These are phyloP conservation scores for Auriculariales sp. DNA, from an alignment of 768 basidiomycete genomes.

Conservation along the genomic window DNA sequence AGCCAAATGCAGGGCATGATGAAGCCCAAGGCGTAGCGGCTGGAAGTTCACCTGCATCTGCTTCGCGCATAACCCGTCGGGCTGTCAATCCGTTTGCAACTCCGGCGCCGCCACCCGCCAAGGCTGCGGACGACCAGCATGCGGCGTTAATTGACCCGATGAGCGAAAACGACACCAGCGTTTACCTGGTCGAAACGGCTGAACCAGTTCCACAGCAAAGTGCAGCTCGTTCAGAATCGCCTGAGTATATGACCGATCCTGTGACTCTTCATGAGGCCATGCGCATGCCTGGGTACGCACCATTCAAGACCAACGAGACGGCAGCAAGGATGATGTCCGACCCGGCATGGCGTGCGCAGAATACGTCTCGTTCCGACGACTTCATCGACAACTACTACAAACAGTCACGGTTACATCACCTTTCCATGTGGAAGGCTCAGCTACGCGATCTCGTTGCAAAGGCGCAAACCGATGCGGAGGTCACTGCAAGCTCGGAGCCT, in stretches of 20 bases:
- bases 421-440: conserved; percentile 88
- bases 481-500: conserved; percentile 10
- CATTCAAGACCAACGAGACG: conserved; percentile 48
- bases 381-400: conserved; percentile 73
- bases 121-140: too few species aligned
- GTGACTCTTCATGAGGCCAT: conserved; percentile 26
- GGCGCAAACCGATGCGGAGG: conserved; percentile 37
- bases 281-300: conserved; percentile 50
- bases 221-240: too few species aligned
- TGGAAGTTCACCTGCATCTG: not conserved
- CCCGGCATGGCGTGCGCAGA: conserved; percentile 70
- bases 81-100: too few species aligned
- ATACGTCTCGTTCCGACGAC: conserved; percentile 75
- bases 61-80: too few species aligned
- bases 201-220: too few species aligned
- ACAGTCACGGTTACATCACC: conserved; percentile 83
- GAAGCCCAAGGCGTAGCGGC: conserved; percentile 1
- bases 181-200: too few species aligned
- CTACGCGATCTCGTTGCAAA: conserved; percentile 63
- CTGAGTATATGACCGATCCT: conserved; percentile 31
- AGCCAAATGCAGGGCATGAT: conserved; percentile 3
- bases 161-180: too few species aligned
- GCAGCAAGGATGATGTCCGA: conserved; percentile 72
- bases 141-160: too few species aligned
- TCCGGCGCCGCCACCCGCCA: too few species aligned